Evolutionary conservation across 139 green algal species (phyloP), one percentile per base, ranked within the genome.

Genomic region (Nannochloris sp.): DNA sequence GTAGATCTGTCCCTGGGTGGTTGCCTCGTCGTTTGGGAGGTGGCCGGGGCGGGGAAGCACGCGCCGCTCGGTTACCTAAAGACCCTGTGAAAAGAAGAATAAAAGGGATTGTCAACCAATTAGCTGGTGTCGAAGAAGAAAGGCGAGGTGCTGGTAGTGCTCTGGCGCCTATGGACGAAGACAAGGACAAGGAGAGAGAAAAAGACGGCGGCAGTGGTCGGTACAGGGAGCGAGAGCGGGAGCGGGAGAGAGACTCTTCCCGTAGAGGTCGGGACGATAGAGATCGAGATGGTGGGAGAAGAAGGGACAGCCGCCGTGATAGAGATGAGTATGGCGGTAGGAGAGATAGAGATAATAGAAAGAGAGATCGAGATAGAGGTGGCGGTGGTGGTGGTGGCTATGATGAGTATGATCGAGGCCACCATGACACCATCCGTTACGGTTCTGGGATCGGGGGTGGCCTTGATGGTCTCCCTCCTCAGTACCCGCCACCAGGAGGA

Each of bases 1-100:
- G 89, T 6, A 79, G 89, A 35, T 94, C 89, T 7, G 87, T 96
- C 25, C 81, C 89, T n/a, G 79, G 76, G 64, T 96, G 89, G 89
- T 73, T 68, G 53, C 85, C 88, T 4, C 65, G 82, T 55, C 72
- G 84, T 12, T 61, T 95, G 14, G 87, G 76, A 38, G 88, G 88
- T 39, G 88, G 88, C 15, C 80, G 92, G 51, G 85, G 87, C n/a
- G 87, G 82, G 13, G 83, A 90, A 33, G 67, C 67, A 6, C 65
- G 88, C 0, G 56, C 70, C 38, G 23, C 29, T 6, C 38, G 29
- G 9, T 64, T 58, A 5, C 46, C 83, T 23, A 92, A 88, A 70
- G 55, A 77, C 54, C 61, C 78, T 0, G 84, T 86, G 57, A 81
- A 82, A 59, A 53, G 42, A 57, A 34, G 19, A 32, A 37, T 44